Conservation (phyloP, 805 yeast genomes). For the Diddensiella santjacobensis region DNA sequence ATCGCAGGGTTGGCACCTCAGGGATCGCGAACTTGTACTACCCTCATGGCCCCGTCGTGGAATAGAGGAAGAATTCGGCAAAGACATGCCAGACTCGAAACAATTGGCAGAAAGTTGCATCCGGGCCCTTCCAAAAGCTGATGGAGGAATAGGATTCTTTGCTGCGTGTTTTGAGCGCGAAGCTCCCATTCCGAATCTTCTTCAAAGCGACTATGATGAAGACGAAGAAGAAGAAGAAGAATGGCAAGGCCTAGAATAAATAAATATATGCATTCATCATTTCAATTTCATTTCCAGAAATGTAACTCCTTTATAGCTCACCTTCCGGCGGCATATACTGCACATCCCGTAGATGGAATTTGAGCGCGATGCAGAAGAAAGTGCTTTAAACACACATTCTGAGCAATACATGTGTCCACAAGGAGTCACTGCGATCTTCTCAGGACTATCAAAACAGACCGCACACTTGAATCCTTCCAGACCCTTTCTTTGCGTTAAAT, state of each 20-base stretch:
- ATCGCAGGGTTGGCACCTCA: conserved; percentile 70
- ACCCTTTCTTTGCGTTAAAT: conserved; percentile 13
- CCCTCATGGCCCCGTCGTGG: conserved; percentile 91
- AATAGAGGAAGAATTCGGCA: conserved; percentile 56
- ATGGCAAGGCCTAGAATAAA: no score
- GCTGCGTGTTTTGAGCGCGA: conserved; percentile 82
- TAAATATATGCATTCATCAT: background rate
- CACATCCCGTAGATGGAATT: conserved; percentile 31
- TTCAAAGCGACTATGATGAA: no score
- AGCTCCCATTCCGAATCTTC: background rate
- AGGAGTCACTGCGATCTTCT: conserved; percentile 30
- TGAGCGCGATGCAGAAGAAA: conserved; percentile 27
- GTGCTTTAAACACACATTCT: conserved; percentile 34
- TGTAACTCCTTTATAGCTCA: conserved; percentile 27
- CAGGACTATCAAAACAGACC: conserved; percentile 36
- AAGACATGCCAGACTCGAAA: conserved; percentile 36
- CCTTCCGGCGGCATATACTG: conserved; percentile 33
- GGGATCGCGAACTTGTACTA: conserved; percentile 56
- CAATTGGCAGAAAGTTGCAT: conserved; percentile 80
- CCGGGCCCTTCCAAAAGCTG: conserved; percentile 77
- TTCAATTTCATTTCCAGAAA: conserved; percentile 24
- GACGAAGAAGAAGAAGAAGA: background rate
- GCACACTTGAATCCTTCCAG: conserved; percentile 28
- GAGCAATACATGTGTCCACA: conserved; percentile 39
- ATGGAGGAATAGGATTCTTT: conserved; percentile 98